Evolutionary conservation across 345 rosid species (phyloP), one percentile per base, ranked within the genome.

Genomic region (Luvunga scandens): DNA sequence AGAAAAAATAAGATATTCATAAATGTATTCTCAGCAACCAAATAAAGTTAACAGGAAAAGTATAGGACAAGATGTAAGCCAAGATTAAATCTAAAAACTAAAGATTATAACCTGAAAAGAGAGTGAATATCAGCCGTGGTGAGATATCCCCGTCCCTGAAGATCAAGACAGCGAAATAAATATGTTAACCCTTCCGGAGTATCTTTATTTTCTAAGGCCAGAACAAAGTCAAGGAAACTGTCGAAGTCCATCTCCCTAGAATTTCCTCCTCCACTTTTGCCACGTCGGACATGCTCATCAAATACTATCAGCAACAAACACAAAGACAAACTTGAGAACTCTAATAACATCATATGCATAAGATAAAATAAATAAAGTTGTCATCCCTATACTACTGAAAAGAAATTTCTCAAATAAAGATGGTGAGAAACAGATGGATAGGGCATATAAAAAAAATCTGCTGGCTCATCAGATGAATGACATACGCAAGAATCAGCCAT

Each of bases 91-190:
- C 24, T 73, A 10, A 69, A 61, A 21, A 22, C 42, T 65, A 22
- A 59, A 73, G 69, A 57, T 53, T n/a, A 71, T 79, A 75, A 93
- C 99, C 98, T 94, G 98, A 97, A 97, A 84, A 97, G 98, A 31
- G 98, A 85, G 86, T 97, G 99, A 78, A 97, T 97, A 88, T 97
- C 99, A 66, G 98, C 98, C 0, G 98, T 91, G 21, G 95, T 94
- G 80, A 97, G 97, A 84, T 80, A 93, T 84, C 98, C 99, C 71
- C 97, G 85, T 77, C 93, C 98, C 50, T 90, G 83, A 36, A 94
- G 98, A 88, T 96, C 98, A 36, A 92, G 95, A 80, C 98, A 93
- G 2, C 92, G 97, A 80, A 97, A 97, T 77, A 97, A 85, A 78
- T 97, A 97, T 62, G 97, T 93, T 73, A 97, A 87, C 30, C 98